Percentiles rank a stretch among this genome's conserved stretches.
Conservation (phyloP, 2,329 filamentous ascomycete species). For the Knoxdaviesia proteae region DNA sequence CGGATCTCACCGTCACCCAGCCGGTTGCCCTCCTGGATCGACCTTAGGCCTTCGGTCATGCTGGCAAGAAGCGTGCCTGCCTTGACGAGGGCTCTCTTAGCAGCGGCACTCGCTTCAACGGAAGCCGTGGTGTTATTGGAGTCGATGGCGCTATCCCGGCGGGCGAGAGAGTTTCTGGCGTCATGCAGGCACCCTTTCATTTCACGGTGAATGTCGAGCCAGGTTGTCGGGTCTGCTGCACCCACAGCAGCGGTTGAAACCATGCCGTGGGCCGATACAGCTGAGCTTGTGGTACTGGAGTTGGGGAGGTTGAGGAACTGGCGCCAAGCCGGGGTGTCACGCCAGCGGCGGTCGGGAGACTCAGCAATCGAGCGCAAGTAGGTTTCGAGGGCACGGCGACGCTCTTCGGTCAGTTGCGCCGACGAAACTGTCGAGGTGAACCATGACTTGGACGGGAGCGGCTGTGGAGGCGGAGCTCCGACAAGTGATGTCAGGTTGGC, state of each 20-base stretch:
- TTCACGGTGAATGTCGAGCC: conserved; percentile 58
- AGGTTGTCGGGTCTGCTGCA: conserved; percentile 42
- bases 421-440: conserved; percentile 52
- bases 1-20: conserved; percentile 58
- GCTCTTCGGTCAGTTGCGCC: conserved; percentile 46
- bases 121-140: conserved; percentile 20
- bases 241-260: conserved; percentile 17
- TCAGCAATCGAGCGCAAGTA: conserved; percentile 56
- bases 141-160: conserved; percentile 34
- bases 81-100: conserved; percentile 52
- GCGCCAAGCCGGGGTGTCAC: conserved; percentile 51
- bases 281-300: conserved; percentile 25
- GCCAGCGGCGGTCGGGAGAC: conserved; percentile 55
- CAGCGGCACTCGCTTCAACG: conserved; percentile 47
- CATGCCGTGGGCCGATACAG: conserved; percentile 23
- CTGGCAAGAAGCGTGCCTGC: conserved; percentile 41
- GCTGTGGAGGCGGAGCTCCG: conserved; percentile 40
- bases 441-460: conserved; percentile 58
- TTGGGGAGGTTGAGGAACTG: conserved; percentile 50
- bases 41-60: conserved; percentile 43
- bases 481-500: conserved; percentile 35
- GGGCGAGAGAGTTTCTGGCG: conserved; percentile 42
- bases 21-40: conserved; percentile 29
- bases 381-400: conserved; percentile 45
- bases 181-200: conserved; percentile 52